Evolutionary conservation across 2,329 filamentous ascomycete species (phyloP).

Genomic region (Aspergillus caelatus): DNA sequence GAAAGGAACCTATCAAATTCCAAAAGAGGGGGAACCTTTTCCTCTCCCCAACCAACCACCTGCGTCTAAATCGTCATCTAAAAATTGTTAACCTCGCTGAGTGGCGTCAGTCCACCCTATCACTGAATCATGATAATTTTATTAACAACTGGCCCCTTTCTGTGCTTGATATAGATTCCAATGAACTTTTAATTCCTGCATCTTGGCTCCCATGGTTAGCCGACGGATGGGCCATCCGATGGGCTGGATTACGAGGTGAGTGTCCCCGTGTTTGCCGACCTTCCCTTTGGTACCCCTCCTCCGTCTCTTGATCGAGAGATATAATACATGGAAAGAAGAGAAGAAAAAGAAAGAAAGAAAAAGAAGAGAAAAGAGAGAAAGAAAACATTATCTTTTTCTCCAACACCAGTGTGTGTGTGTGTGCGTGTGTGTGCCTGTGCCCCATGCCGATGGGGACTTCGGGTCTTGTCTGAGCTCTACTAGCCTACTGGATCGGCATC

Average conservation of each 20-base stretch:
- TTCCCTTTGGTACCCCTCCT: background rate
- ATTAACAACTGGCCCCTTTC: constrained; percentile 4
- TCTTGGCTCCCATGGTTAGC: background rate
- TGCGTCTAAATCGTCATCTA: constrained; percentile 7
- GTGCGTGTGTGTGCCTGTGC: background rate
- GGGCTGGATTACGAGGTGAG: constrained; percentile 1
- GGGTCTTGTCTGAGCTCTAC: constrained; percentile 18
- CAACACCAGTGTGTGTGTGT: too few species aligned
- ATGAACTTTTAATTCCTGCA: background rate
- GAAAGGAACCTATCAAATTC: constrained; percentile 8
- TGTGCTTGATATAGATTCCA: background rate
- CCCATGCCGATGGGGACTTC: constrained; percentile 12
- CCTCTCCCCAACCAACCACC: constrained; percentile 2
- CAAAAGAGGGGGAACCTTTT: background rate
- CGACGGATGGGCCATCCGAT: background rate
- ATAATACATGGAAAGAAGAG: constrained; percentile 15
- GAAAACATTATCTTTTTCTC: background rate
- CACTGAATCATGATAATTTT: constrained; percentile 1
- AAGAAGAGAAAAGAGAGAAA: too few species aligned
- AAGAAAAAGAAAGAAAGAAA: constrained; percentile 10
- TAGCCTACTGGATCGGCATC: constrained; percentile 19
- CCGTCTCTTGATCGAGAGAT: constrained; percentile 13
- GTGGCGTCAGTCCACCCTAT: constrained; percentile 11
- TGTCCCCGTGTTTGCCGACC: constrained; percentile 7
- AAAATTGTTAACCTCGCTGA: constrained; percentile 1